phyloP scores from a whole-genome alignment of 202 grass and related monocot genomes.

The Panicum hallii region DNA sequence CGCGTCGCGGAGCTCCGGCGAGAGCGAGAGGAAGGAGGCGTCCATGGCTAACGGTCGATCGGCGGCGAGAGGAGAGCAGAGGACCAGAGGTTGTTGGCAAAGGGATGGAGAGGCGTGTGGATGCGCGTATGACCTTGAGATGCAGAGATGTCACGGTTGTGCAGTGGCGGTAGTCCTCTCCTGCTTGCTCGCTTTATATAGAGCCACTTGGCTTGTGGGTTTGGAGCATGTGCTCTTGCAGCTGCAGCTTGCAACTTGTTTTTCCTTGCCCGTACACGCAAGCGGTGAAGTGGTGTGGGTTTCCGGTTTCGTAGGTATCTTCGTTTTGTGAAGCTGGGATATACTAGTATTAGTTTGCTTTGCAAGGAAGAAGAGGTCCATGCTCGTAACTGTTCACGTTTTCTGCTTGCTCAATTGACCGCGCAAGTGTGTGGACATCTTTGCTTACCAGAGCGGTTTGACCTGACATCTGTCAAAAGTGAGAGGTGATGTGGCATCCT shows the following conservation, averaged over 20 bases:
- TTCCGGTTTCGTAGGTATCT: slow-evolving; percentile 47
- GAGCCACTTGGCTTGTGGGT: neutral
- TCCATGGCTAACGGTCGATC: slow-evolving; percentile 52
- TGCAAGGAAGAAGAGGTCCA: slow-evolving; percentile 21
- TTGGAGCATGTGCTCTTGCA: slow-evolving; percentile 20
- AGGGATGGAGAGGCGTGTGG: neutral
- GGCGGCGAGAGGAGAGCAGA: neutral
- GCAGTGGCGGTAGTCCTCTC: neutral
- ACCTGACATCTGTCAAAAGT: neutral
- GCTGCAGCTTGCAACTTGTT: slow-evolving; percentile 16
- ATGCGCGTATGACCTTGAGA: neutral
- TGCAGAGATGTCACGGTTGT: slow-evolving; percentile 9
- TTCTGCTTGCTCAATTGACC: slow-evolving; percentile 29
- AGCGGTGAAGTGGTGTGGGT: slow-evolving; percentile 42
- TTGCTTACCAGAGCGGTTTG: neutral
- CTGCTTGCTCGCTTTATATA: slow-evolving; percentile 52
- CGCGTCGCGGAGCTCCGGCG: slow-evolving; percentile 65
- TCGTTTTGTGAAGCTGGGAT: neutral
- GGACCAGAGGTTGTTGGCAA: neutral
- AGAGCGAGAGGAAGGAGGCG: slow-evolving; percentile 48
- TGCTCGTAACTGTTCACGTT: slow-evolving; percentile 30
- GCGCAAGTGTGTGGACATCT: neutral
- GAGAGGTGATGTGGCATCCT: neutral
- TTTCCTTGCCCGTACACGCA: slow-evolving; percentile 53
- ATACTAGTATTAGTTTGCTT: slow-evolving; percentile 15